These are phyloP conservation scores for Chenopodium album DNA, from an alignment of 148 eudicot genomes.

Conservation along the genomic window DNA sequence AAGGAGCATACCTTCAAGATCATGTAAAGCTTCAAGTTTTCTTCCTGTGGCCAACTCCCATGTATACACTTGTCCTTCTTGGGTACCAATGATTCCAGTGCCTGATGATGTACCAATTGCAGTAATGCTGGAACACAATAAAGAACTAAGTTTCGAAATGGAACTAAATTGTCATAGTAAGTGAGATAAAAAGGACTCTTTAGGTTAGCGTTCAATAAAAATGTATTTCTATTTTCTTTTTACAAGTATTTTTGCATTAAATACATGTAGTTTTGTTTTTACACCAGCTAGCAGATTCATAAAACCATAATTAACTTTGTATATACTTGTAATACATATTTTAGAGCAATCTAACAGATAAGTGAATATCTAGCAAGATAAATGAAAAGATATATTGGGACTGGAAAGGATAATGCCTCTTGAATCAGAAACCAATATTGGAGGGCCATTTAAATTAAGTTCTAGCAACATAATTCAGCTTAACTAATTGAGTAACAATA, in stretches of 20 bases:
- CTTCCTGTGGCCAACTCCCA: constrained; percentile 79
- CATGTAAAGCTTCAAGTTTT: constrained; percentile 46
- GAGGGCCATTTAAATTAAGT: neutral
- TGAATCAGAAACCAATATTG: neutral
- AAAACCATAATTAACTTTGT: neutral
- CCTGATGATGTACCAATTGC: constrained; percentile 62
- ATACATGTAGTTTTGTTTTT: neutral
- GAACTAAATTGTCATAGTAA: constrained; percentile 9
- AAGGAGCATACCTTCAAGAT: constrained; percentile 54
- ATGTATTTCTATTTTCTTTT: neutral
- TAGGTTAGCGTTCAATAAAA: too few relatives aligned
- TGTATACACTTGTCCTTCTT: constrained; percentile 58
- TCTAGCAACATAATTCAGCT: neutral
- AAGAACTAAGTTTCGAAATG: constrained; percentile 1
- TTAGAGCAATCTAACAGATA: too few relatives aligned
- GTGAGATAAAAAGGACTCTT: neutral
- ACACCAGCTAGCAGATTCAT: neutral
- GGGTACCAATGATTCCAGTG: constrained; percentile 74
- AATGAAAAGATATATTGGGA: neutral
- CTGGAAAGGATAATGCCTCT: neutral
- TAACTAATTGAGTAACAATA: too few relatives aligned
- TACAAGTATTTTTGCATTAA: neutral
- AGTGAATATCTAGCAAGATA: neutral
- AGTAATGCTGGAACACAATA: constrained; percentile 45
- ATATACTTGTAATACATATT: too few relatives aligned